These are phyloP conservation scores for Cutaneotrichosporon mucoides DNA, from an alignment of 1,284 basidiomycete species.

Conservation along the genomic window DNA sequence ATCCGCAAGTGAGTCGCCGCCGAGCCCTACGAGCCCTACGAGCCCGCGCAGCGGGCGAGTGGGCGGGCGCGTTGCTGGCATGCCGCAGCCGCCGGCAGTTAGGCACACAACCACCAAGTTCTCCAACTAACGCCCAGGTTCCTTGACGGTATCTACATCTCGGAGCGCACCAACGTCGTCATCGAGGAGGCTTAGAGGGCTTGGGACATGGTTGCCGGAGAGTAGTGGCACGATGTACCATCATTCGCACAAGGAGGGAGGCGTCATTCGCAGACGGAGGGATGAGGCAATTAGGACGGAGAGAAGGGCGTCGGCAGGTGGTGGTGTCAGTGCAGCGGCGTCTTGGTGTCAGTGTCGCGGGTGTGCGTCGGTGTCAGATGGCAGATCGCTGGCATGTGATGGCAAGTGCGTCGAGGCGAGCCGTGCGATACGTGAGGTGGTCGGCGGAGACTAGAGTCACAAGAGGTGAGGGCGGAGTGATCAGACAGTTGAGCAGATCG, in stretches of 20 bases:
- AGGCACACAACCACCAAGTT: no score
- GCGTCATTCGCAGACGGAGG: neutral
- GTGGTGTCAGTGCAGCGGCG: no score
- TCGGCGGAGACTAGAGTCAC: no score
- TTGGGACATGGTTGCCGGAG: constrained; percentile 19
- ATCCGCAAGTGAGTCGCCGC: constrained; percentile 67
- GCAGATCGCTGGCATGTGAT: neutral
- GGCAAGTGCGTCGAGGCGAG: no score
- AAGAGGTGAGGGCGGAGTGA: neutral
- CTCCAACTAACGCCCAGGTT: constrained; percentile 11
- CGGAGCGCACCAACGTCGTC: constrained; percentile 40
- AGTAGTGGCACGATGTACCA: constrained; percentile 24
- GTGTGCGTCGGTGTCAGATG: neutral
- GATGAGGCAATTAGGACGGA: neutral
- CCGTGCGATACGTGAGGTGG: no score
- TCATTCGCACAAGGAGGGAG: constrained; percentile 16
- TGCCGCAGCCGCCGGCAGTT: no score
- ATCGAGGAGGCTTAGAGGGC: constrained; percentile 29
- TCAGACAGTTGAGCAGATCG: no score
- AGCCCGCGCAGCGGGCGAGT: neutral
- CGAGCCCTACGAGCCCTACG: no score
- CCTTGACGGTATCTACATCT: constrained; percentile 62
- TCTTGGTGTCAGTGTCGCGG: no score
- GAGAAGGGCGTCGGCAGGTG: neutral
- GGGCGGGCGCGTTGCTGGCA: no score